These are phyloP conservation scores for Trypanosoma avium DNA, from an alignment of 208 protist genomes.

Conservation along the genomic window DNA sequence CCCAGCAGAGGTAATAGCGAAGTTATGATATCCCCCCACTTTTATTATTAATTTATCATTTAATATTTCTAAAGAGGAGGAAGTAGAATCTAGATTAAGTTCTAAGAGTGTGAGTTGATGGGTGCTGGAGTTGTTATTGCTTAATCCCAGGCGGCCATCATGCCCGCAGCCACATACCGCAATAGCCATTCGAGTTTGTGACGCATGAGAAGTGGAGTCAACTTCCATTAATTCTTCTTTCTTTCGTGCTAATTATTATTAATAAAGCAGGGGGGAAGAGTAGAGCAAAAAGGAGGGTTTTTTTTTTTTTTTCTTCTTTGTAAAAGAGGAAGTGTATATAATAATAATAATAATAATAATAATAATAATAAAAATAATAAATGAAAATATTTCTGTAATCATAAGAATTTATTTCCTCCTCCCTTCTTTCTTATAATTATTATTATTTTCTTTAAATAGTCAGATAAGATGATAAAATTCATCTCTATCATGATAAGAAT, in stretches of 20 bases:
- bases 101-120: too few relatives aligned
- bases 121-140: conserved; percentile 24
- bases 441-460: too few relatives aligned
- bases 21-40: conserved; percentile 86
- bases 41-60: too few relatives aligned
- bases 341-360: background rate
- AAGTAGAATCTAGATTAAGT: too few relatives aligned
- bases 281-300: too few relatives aligned
- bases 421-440: too few relatives aligned
- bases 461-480: too few relatives aligned
- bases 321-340: background rate
- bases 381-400: too few relatives aligned
- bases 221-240: conserved; percentile 4
- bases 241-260: background rate
- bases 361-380: too few relatives aligned
- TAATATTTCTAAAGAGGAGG: too few relatives aligned
- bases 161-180: conserved; percentile 78
- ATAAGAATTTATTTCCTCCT: too few relatives aligned
- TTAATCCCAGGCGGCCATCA: conserved; percentile 77
- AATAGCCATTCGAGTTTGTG: conserved; percentile 21
- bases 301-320: background rate
- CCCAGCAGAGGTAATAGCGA: conserved; percentile 55
- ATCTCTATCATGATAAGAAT: too few relatives aligned
- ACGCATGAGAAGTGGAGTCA: background rate
- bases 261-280: background rate